These are phyloP conservation scores for Ceraceosorus guamensis DNA, from an alignment of 1,284 basidiomycete genomes.

Conservation along the genomic window DNA sequence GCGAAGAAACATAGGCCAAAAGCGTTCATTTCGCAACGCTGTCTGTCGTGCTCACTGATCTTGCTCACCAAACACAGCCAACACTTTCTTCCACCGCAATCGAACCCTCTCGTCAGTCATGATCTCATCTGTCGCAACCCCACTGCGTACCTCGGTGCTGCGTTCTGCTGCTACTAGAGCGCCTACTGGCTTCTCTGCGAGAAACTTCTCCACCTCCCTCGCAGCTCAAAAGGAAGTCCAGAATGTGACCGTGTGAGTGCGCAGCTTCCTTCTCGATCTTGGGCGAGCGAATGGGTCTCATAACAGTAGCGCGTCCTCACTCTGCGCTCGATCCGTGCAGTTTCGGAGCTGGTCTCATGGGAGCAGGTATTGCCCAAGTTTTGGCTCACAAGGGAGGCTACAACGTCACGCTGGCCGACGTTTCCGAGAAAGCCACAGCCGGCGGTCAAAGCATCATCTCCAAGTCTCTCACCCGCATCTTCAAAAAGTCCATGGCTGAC, in stretches of 20 bases:
- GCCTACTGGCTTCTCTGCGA: too few species aligned
- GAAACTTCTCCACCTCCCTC: slow-evolving; percentile 34
- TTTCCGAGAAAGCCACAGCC: slow-evolving; percentile 49
- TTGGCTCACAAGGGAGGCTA: slow-evolving; percentile 45
- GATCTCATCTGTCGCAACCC: too few species aligned
- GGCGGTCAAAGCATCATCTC: slow-evolving; percentile 56
- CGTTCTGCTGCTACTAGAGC: too few species aligned
- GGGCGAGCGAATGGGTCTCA: not conserved
- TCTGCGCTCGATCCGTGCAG: slow-evolving; percentile 13
- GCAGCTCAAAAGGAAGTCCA: slow-evolving; percentile 40
- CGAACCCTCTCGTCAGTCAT: too few species aligned
- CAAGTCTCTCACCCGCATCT: slow-evolving; percentile 55
- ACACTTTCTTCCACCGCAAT: too few species aligned
- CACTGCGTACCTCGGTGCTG: too few species aligned
- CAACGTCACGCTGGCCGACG: slow-evolving; percentile 50
- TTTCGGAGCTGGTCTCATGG: slow-evolving; percentile 47
- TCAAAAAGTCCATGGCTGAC: slow-evolving; percentile 53
- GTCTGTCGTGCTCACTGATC: too few species aligned
- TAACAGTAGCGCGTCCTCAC: too few species aligned
- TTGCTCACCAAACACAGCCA: too few species aligned
- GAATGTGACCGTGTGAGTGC: slow-evolving; percentile 46
- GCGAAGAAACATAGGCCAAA: too few species aligned
- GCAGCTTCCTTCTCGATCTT: not conserved
- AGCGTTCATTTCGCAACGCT: too few species aligned
- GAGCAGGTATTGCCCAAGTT: slow-evolving; percentile 46